Base-by-base conservation (phyloP, 208 protist genomes). In the Trichomonas gallinae region DNA sequence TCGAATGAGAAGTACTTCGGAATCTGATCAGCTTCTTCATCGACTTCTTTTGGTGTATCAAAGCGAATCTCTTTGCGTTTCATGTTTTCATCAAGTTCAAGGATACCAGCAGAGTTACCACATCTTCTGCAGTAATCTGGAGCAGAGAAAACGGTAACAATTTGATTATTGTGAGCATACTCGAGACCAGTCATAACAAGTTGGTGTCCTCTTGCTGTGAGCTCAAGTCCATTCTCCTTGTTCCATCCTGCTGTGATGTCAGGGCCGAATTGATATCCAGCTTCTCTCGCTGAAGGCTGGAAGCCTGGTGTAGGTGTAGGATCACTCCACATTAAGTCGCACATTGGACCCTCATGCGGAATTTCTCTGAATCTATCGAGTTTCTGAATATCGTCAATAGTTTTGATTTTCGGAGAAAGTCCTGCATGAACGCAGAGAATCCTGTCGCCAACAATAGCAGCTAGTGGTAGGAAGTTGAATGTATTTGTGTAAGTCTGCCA, bases 201-300 rank as follows among this genome's bases (percentile, higher is more conserved):
- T 97, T 98, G 97, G 82, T 98, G 97, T 23, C 97, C 97, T 10
- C 97, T 81, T 0, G 98, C 98, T n/a, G n/a, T n/a, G n/a, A n/a
- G n/a, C n/a, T n/a, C n/a, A n/a, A n/a, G n/a, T n/a, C n/a, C n/a
- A n/a, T 99, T 99, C 97, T 99, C 99, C 97, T 99, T 98, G 97
- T 99, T 99, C 97, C 99, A 99, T 97, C 99, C 98, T 96, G 99
- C 98, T 10, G 98, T 98, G 44, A 99, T 99, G 97, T 99, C 99
- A 96, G 98, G 98, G n/a, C n/a, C n/a, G n/a, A n/a, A n/a, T n/a
- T n/a, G n/a, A n/a, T n/a, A n/a, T n/a, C n/a, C n/a, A n/a, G 63
- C 99, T n/a, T 96, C 99, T 36, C 99, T 98, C 26, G 99, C 99
- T 51, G 98, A 99, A 72, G 99, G 98, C 45, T 99, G 99, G 98